Conservation (phyloP, 352 stramenopile species). For the Thraustochytrium sp. region DNA sequence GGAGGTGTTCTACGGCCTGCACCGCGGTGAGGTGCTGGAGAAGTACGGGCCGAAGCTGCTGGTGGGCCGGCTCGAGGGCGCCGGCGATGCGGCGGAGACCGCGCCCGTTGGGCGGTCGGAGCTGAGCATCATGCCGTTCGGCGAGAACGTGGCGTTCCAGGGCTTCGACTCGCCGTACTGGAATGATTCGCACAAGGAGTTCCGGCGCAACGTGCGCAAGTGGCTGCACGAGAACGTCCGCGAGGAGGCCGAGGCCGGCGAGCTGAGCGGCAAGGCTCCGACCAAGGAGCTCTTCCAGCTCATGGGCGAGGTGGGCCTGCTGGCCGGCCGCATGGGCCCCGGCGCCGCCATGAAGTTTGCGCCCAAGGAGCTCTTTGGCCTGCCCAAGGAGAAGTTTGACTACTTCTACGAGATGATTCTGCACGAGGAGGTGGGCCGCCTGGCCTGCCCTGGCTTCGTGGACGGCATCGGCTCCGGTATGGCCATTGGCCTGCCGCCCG, state of each 20-base stretch:
- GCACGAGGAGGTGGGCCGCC: constrained; percentile 41
- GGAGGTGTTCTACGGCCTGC: constrained; percentile 41
- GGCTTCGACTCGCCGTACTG: constrained; percentile 18
- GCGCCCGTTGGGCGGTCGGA: neutral
- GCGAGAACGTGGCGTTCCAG: constrained; percentile 17
- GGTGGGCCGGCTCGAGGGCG: constrained; percentile 25
- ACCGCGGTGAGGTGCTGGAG: constrained; percentile 16
- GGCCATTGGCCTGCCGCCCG: constrained; percentile 37
- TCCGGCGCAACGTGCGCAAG: constrained; percentile 14
- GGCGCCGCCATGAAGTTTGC: constrained; percentile 27
- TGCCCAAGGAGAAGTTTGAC: constrained; percentile 41
- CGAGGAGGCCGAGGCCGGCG: constrained; percentile 37
- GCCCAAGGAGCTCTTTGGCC: constrained; percentile 32
- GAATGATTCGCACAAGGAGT: constrained; percentile 27
- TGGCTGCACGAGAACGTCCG: constrained; percentile 38
- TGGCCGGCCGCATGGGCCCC: constrained; percentile 39
- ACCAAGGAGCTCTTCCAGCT: constrained; percentile 31
- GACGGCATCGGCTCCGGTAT: constrained; percentile 41
- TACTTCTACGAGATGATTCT: constrained; percentile 42
- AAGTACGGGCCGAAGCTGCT: constrained; percentile 29
- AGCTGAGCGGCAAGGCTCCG: constrained; percentile 36
- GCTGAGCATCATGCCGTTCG: constrained; percentile 18
- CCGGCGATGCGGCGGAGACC: neutral
- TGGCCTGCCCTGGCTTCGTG: constrained; percentile 37
- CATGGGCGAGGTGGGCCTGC: constrained; percentile 35